A percentile compares a stretch with the other conserved stretches of the same genome.
Conservation (phyloP, 305 asterid species). For the Lippia alba region DNA sequence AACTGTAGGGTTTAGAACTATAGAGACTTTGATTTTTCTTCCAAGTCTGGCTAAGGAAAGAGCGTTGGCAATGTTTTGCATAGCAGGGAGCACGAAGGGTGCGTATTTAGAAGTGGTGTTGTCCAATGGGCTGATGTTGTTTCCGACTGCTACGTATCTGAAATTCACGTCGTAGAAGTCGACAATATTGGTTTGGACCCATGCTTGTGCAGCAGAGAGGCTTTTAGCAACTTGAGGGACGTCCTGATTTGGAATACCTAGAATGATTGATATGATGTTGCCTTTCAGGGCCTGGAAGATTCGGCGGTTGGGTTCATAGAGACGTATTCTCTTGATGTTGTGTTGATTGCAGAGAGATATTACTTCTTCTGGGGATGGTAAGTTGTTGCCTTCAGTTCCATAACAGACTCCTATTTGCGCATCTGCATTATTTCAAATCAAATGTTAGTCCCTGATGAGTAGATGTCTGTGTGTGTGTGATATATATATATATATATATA, state of each 20-base stretch:
- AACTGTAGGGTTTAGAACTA: constrained; percentile 6
- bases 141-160: constrained; percentile 43
- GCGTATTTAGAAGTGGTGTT: not conserved
- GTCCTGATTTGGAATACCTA: constrained; percentile 36
- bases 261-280: constrained; percentile 26
- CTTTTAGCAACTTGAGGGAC: constrained; percentile 25
- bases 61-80: constrained; percentile 38
- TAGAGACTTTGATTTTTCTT: constrained; percentile 38
- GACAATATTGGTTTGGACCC: constrained; percentile 36
- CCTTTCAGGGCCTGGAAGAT: constrained; percentile 39
- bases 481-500: too few relatives aligned
- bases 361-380: constrained; percentile 34
- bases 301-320: constrained; percentile 29
- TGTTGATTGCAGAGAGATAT: constrained; percentile 28
- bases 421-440: constrained; percentile 31
- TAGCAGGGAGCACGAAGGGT: constrained; percentile 30
- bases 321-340: constrained; percentile 30
- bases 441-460: not conserved
- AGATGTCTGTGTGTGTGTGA: too few relatives aligned
- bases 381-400: constrained; percentile 30
- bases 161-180: constrained; percentile 23
- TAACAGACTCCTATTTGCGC: constrained; percentile 35
- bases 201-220: constrained; percentile 23
- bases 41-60: not conserved
- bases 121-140: constrained; percentile 38